Base-by-base conservation (phyloP, 202 grass and related monocot species). In the Digitaria exilis region DNA sequence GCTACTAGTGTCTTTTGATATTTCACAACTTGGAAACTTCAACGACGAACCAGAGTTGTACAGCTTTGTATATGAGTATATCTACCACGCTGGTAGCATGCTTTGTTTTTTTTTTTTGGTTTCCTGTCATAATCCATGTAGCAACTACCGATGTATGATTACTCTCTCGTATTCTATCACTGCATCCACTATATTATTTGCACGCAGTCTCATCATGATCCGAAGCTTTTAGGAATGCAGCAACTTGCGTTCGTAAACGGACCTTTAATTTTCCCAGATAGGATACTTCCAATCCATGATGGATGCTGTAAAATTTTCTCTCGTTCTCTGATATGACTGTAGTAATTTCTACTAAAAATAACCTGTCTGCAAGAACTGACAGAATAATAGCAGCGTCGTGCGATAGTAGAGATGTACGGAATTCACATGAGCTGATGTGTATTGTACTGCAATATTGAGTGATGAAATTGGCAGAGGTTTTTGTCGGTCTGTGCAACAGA, bases 61-160 rank as follows among this genome's bases (percentile, higher is more conserved):
- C n/a, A n/a, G n/a, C n/a, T 52, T 30, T 85, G 22, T 54, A 42
- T 70, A 17, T n/a, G n/a, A n/a, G n/a, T n/a, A 39, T 61, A 52
- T 46, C 26, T 77, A 31, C 28, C 75, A 32, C 12, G 10, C 39
- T 21, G 28, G 56, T 57, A 78, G 58, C 76, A 34, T 35, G 59
- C 26, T 28, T 5, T 31, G 54, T 28, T 13, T 44, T 13, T 57
- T n/a, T n/a, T n/a, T 18, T 69, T 8, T 59, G 1, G 7, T 50
- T 15, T 32, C 5, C 24, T 18, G 42, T 79, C 17, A 85, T 85
- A 75, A 77, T 41, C 56, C 75, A 85, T 56, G 34, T 72, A 69
- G 42, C 37, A 71, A 21, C 52, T 51, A 6, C 46, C 66, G 9
- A 48, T 11, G 50, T 35, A 75, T 75, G 19, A 72, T 72, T 71